A percentile compares a stretch with the other conserved stretches of the same genome.
Evolutionary conservation across 176 grass and related monocot genomes (phyloP).

Genomic region (Urochloa ruziziensis): DNA sequence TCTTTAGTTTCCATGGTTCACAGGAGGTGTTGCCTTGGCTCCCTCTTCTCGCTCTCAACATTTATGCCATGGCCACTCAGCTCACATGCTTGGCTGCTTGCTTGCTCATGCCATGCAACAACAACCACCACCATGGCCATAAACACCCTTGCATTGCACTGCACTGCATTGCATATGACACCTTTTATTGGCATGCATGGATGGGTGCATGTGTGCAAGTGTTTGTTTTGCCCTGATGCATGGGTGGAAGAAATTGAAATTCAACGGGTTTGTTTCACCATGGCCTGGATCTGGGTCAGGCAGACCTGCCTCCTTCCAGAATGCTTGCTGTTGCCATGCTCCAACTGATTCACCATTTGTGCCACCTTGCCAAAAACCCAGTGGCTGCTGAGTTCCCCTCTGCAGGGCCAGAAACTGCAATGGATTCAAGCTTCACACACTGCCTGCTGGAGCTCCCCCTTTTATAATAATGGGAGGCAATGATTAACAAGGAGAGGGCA

Average conservation of each 20-base stretch:
- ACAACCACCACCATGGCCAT: constrained; percentile 28
- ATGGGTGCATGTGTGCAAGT: constrained; percentile 2
- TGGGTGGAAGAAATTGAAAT: not conserved
- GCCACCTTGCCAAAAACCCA: constrained; percentile 14
- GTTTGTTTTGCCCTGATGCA: not conserved
- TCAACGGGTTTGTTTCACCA: not conserved
- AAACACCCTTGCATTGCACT: constrained; percentile 34
- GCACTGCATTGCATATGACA: constrained; percentile 25
- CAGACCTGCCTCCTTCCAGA: constrained; percentile 17
- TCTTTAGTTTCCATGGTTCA: constrained; percentile 56
- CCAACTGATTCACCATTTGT: constrained; percentile 27
- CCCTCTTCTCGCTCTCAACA: constrained; percentile 27
- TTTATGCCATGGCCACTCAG: constrained; percentile 32
- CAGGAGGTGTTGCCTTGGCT: constrained; percentile 27
- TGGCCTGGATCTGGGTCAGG: constrained; percentile 32
- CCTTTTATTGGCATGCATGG: constrained; percentile 34
- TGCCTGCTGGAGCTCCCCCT: constrained; percentile 7
- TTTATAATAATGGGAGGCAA: constrained; percentile 32
- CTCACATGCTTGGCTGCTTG: constrained; percentile 28
- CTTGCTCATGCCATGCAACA: constrained; percentile 16
- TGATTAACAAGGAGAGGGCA: constrained; percentile 47
- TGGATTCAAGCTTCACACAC: constrained; percentile 12
- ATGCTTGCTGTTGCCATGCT: constrained; percentile 39
- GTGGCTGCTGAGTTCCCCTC: constrained; percentile 10
- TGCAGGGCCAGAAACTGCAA: constrained; percentile 26